Evolutionary conservation across 2,329 filamentous ascomycete species (phyloP).

Genomic region (Pestalotiopsis sp.): DNA sequence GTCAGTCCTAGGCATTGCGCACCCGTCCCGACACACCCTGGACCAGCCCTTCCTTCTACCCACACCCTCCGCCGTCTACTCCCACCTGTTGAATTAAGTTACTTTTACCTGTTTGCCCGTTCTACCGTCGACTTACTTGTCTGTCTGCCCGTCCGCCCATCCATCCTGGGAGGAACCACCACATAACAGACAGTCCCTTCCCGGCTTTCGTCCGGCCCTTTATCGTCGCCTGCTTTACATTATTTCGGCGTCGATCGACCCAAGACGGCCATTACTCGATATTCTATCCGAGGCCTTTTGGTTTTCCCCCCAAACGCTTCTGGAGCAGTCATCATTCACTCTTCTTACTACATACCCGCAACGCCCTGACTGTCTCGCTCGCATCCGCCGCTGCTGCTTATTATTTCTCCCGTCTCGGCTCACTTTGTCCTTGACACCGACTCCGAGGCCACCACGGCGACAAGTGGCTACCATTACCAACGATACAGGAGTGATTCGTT

Average conservation of each 20-base stretch:
- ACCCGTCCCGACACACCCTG: neutral
- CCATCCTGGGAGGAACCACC: neutral
- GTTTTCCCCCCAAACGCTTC: neutral
- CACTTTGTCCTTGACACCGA: neutral
- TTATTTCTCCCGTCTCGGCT: neutral
- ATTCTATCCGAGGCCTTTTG: neutral
- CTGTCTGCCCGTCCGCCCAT: neutral
- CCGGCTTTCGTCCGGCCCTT: slow-evolving; percentile 8
- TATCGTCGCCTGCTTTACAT: slow-evolving; percentile 1
- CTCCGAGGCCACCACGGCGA: neutral
- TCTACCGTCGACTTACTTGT: neutral
- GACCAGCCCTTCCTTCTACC: slow-evolving; percentile 1
- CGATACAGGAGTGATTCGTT: neutral
- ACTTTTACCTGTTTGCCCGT: neutral
- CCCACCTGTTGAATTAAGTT: neutral
- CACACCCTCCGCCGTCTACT: neutral
- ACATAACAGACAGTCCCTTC: slow-evolving; percentile 4
- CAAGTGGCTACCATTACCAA: neutral
- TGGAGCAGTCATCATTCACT: neutral
- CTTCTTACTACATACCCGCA: neutral
- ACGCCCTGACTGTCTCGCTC: neutral
- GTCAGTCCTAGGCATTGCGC: neutral
- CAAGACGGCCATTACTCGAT: neutral
- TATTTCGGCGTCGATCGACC: neutral
- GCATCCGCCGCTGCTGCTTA: neutral